Evolutionary conservation across 306 rosid species (phyloP).

Genomic region (Fagus sylvatica): DNA sequence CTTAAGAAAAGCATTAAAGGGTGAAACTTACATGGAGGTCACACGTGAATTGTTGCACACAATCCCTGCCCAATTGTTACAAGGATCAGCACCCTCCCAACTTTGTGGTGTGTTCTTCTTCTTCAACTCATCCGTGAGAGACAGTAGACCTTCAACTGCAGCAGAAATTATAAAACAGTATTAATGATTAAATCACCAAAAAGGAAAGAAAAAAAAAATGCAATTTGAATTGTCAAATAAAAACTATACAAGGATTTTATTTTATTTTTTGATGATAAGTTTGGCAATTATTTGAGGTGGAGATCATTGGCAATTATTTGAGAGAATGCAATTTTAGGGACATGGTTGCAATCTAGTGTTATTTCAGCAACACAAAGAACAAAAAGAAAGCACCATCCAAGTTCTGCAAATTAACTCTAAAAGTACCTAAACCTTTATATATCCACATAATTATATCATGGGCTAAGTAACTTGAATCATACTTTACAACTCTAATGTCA

Average conservation of each 20-base stretch:
- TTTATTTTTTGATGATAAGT: too few species aligned
- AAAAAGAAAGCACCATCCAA: background rate
- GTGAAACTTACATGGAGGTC: conserved; percentile 32
- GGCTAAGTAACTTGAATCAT: background rate
- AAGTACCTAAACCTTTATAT: background rate
- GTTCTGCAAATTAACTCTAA: background rate
- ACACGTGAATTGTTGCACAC: conserved; percentile 31
- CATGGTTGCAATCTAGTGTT: background rate
- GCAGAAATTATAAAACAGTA: conserved; percentile 3
- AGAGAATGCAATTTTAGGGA: background rate
- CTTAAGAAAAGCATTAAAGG: background rate
- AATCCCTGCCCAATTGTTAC: conserved; percentile 42
- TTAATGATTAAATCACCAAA: background rate
- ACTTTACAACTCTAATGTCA: background rate
- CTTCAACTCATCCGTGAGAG: conserved; percentile 24
- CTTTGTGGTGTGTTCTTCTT: conserved; percentile 33
- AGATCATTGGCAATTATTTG: too few species aligned
- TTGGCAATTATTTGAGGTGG: too few species aligned
- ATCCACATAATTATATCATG: too few species aligned
- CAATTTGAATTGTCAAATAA: background rate
- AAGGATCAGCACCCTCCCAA: conserved; percentile 45
- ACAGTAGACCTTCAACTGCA: conserved; percentile 30
- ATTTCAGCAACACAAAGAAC: background rate
- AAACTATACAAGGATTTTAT: background rate
- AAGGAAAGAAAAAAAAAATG: too few species aligned